A percentile compares a stretch with the other conserved stretches of the same genome.
Evolutionary conservation across 2,329 filamentous ascomycete species (phyloP).

Genomic region (Ceratocystis alfenasii): DNA sequence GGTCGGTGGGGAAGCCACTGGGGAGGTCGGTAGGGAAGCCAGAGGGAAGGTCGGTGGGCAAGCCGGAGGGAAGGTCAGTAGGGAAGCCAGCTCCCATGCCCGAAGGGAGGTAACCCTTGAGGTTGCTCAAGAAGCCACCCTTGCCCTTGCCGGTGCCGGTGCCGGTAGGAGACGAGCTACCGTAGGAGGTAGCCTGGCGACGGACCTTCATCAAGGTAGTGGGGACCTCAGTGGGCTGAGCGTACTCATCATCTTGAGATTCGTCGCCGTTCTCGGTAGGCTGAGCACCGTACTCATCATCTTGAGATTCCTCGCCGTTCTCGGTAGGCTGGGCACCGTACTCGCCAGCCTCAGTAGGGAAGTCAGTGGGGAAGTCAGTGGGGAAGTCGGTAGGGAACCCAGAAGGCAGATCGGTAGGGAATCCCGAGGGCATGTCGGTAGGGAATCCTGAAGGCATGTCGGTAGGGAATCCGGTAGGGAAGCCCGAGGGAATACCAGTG

Average conservation of each 20-base stretch:
- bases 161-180: not conserved
- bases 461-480: not conserved
- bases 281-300: no score
- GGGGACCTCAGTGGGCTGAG: not conserved
- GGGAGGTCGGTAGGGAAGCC: not conserved
- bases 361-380: no score
- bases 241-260: no score
- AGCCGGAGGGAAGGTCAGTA: constrained; percentile 1
- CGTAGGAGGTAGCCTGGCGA: constrained; percentile 4
- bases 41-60: not conserved
- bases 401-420: no score
- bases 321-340: no score
- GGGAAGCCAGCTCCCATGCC: constrained; percentile 1
- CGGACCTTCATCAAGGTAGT: constrained; percentile 17
- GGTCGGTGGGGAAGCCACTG: constrained; percentile 1
- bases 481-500: not conserved
- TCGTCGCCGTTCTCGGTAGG: no score
- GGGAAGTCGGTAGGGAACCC: no score
- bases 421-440: not conserved
- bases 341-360: no score
- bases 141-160: not conserved
- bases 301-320: no score
- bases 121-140: not conserved
- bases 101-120: not conserved
- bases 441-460: not conserved